phyloP scores from a whole-genome alignment of 805 yeast species.

The Wickerhamomyces hampshirensis region DNA sequence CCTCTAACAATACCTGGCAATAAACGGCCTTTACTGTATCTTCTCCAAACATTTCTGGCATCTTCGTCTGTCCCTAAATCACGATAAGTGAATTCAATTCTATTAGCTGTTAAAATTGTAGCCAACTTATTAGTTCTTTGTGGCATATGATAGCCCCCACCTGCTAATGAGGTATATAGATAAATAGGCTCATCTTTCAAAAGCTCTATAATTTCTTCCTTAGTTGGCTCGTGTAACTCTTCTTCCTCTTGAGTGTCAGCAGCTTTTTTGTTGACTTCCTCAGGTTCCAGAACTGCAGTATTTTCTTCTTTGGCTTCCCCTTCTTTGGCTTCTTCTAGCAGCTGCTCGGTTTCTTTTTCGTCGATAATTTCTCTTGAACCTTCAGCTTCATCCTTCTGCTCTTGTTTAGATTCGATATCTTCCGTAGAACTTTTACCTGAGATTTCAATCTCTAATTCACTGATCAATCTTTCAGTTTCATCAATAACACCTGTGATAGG shows the following conservation, averaged over 20 bases:
- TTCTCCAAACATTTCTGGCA: constrained; percentile 80
- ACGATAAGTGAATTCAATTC: constrained; percentile 58
- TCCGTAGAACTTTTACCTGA: constrained; percentile 1
- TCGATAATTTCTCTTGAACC: constrained; percentile 3
- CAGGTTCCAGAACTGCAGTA: neutral
- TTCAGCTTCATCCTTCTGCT: too few species aligned
- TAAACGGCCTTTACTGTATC: constrained; percentile 63
- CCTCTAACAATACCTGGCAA: constrained; percentile 86
- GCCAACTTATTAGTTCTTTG: constrained; percentile 71
- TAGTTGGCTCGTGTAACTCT: constrained; percentile 24
- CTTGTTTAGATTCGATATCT: neutral
- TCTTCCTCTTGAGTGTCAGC: constrained; percentile 11
- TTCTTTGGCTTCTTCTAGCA: neutral
- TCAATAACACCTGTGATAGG: constrained; percentile 7
- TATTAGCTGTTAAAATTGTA: constrained; percentile 72
- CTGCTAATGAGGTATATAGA: constrained; percentile 81
- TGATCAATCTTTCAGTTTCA: constrained; percentile 20
- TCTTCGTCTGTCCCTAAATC: constrained; percentile 86
- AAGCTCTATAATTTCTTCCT: constrained; percentile 24
- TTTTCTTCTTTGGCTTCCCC: neutral
- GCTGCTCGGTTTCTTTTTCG: constrained; percentile 1
- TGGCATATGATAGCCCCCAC: constrained; percentile 75
- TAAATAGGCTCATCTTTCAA: constrained; percentile 54
- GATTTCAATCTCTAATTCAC: constrained; percentile 18
- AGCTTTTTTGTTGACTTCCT: too few species aligned